Evolutionary conservation across 768 basidiomycete species (phyloP).

Genomic region (Erythrobasidium yunnanense): DNA sequence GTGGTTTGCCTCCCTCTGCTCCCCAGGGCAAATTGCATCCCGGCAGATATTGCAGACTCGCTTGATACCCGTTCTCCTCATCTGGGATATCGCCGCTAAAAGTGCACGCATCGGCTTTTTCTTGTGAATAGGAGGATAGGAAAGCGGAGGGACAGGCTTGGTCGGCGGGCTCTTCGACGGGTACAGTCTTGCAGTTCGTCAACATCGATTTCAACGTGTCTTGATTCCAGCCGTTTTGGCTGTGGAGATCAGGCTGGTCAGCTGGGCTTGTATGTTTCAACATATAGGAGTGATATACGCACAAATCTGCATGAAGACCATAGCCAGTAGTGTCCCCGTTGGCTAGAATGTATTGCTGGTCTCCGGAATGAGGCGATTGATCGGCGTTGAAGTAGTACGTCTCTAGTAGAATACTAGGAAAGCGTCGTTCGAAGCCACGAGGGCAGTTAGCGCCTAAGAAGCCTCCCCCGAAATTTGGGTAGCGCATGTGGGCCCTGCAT

Average conservation of each 20-base stretch:
- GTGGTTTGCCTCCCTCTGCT: background rate
- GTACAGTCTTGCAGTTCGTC: constrained; percentile 36
- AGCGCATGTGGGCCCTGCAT: background rate
- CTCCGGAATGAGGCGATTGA: background rate
- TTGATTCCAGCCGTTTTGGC: constrained; percentile 55
- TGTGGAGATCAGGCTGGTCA: constrained; percentile 44
- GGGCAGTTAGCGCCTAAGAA: background rate
- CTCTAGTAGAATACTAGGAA: background rate
- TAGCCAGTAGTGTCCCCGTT: constrained; percentile 58
- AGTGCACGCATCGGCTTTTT: background rate
- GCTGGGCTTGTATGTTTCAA: background rate
- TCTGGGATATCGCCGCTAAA: background rate
- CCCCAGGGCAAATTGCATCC: background rate
- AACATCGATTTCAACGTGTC: constrained; percentile 51
- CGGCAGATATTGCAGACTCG: background rate
- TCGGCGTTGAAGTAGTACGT: background rate
- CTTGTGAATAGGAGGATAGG: background rate
- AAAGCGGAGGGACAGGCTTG: background rate
- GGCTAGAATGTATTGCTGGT: constrained; percentile 37
- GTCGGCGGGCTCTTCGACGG: background rate
- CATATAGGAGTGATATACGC: background rate
- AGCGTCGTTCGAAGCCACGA: background rate
- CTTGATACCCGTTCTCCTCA: background rate
- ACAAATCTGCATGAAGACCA: constrained; percentile 53
- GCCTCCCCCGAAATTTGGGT: background rate